Conservation (phyloP, 805 yeast species). For the Zygosaccharomyces pseudorouxii region DNA sequence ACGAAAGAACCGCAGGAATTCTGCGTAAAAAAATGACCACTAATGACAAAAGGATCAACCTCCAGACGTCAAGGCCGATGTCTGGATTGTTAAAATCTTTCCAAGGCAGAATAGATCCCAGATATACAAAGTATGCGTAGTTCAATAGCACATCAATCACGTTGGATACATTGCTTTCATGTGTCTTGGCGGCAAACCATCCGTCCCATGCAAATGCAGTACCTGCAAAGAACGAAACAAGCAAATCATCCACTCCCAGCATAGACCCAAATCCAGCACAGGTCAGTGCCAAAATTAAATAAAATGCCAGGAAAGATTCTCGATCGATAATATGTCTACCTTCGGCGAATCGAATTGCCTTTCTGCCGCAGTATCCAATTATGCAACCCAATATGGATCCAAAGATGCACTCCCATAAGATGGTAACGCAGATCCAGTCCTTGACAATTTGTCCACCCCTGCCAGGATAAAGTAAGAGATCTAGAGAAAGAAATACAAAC, state of each 20-base stretch:
- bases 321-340: slow-evolving; percentile 66
- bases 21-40: slow-evolving; percentile 72
- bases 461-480: slow-evolving; percentile 60
- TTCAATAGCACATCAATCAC: slow-evolving; percentile 83
- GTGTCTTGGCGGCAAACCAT: slow-evolving; percentile 75
- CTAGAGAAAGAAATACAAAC: slow-evolving; percentile 66
- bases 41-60: slow-evolving; percentile 68
- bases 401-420: slow-evolving; percentile 75
- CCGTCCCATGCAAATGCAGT: slow-evolving; percentile 94
- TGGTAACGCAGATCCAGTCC: slow-evolving; percentile 73
- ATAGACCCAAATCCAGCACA: slow-evolving; percentile 89
- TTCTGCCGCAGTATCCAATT: slow-evolving; percentile 68
- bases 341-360: slow-evolving; percentile 72
- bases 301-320: slow-evolving; percentile 83
- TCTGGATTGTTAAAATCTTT: slow-evolving; percentile 56
- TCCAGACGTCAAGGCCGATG: slow-evolving; percentile 72
- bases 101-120: slow-evolving; percentile 93
- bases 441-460: slow-evolving; percentile 63
- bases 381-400: slow-evolving; percentile 71
- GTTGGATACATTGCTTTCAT: slow-evolving; percentile 81
- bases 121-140: slow-evolving; percentile 81
- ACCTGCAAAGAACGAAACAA: slow-evolving; percentile 90
- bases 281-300: slow-evolving; percentile 71
- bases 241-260: slow-evolving; percentile 81
- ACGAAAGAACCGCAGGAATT: slow-evolving; percentile 70